Base-by-base conservation (phyloP, 1,284 basidiomycete species). In the Macrocybe sp. region DNA sequence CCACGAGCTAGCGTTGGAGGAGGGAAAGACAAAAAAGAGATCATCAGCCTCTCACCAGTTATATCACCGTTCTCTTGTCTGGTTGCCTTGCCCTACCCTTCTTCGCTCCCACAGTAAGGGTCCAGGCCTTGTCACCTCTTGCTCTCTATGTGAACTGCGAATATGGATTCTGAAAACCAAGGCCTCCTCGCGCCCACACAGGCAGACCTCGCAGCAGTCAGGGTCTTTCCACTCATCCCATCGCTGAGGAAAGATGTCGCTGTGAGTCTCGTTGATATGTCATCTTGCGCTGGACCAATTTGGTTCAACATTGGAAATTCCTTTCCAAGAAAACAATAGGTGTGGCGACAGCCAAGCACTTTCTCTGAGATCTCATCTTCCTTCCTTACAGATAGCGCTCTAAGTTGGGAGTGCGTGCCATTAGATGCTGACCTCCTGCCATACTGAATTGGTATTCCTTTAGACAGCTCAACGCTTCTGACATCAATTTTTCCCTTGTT, bases 401-500 rank as follows among this genome's bases (percentile, higher is more conserved):
- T 94, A 44, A 83, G 78, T 47, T 93, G 90, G 91, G 89, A 92
- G 78, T 83, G 55, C 66, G 83, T 80, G 14, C n/a, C n/a, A 6
- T 46, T 38, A n/a, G 22, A 29, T 22, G 22, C 22, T 22, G 22
- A 22, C 22, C 22, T 22, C 22, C 22, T 22, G 22, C 22, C 22
- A 2, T 22, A 22, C 22, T 22, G 22, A 22, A 22, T 22, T 22
- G 22, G 22, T 22, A 22, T 22, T 4, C 22, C 22, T 22, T 22
- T 52, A 89, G 85, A 10, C 87, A 91, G 59, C 73, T 92, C 46
- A 85, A 82, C 10, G 85, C 89, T 0, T 83, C 90, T 2, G 89
- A 92, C 56, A 78, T 95, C 67, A 89, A 91, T 60, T 92, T 92
- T 57, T 77, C 86, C 5, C 72, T 93, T 45, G 81, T 93, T 29